Base-by-base conservation (phyloP, 139 green algal genomes). In the Microglena sp. region DNA sequence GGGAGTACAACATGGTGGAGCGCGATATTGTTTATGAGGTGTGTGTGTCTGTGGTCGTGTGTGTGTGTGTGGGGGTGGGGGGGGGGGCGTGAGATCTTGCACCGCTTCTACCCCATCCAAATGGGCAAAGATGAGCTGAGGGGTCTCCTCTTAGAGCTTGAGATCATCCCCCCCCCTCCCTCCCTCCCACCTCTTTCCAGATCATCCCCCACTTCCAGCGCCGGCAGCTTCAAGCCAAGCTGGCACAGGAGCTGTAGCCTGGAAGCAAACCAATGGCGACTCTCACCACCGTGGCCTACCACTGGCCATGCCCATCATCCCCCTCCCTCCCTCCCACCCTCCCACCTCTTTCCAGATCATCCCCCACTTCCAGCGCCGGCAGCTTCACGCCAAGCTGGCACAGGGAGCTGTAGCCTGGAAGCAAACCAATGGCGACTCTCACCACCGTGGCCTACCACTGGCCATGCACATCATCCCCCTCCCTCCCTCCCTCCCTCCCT, bases 371-470 rank as follows among this genome's bases (percentile, higher is more conserved):
- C 71, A 84, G 74, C 73, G 86, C 5, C 68, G 85, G 0, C 61
- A 71, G 18, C 75, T 90, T 72, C 86, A 92, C 60, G 82, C 72
- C 11, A 61, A 76, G 31, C 68, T 87, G 33, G 86, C 85, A 4
- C n/a, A n/a, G n/a, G n/a, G n/a, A n/a, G n/a, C n/a, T n/a, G 72
- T 34, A 61, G 33, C 22, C 46, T 71, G 28, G 64, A 63, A 53
- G 66, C 79, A 68, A 61, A 74, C 35, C 62, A 75, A 44, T 77
- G 57, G 75, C 59, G 18, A 74, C 78, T 0, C 50, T 83, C 27
- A 70, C 77, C 64, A 90, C 67, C 65, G 78, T 92, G 21, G 86
- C 81, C 32, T 90, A 87, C 71, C 83, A 92, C 70, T 92, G 75
- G 69, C n/a, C n/a, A n/a, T n/a, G n/a, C n/a, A n/a, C n/a, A n/a